Base-by-base conservation (phyloP, 2,329 filamentous ascomycete species). In the Dothideomycetidae sp. region DNA sequence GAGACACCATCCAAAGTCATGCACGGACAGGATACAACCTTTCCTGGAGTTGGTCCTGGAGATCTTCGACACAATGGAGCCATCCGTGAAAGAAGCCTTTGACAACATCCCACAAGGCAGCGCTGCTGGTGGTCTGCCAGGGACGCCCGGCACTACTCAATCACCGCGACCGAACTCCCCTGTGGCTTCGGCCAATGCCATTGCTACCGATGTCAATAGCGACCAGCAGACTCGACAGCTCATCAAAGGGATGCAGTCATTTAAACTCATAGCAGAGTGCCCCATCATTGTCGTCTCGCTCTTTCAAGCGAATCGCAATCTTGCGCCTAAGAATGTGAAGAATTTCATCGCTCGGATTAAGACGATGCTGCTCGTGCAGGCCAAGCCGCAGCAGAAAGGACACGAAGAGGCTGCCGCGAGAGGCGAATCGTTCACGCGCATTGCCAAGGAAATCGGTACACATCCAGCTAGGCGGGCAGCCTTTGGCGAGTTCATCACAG, bases 201-300 rank as follows among this genome's bases (percentile, higher is more conserved):
- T 44, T 13, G 48, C 56, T 15, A 53, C 78, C 12, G 90, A 96
- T 44, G 71, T 93, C 35, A 83, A 77, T 4, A 71, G 76, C 10
- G 86, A 94, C 49, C 79, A 84, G 50, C 79, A 85, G 50, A 75
- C 74, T 39, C 76, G 86, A 41, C 80, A 83, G 33, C 61, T 98
- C 21, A 65, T 86, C 38, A 93, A 84, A 59, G 90, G 90, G 18
- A 94, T 94, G 83, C 84, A 93, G 55, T 98, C 90, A 1, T 98
- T 99, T 71, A 98, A 96, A 58, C 88, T 98, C 15, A 71, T 98
- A 3, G 85, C 88, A 1, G 90, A 99, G 57, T 98, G 90, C 50
- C 90, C 90, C 0, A 99, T 99, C 36, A 96, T 98, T 29, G 90
- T 99, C 3, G 90, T 98, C 1, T 96, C 88, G 3, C 83, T 98